Evolutionary conservation across 805 yeast species (phyloP).

Genomic region (Yamadazyma laniorum): DNA sequence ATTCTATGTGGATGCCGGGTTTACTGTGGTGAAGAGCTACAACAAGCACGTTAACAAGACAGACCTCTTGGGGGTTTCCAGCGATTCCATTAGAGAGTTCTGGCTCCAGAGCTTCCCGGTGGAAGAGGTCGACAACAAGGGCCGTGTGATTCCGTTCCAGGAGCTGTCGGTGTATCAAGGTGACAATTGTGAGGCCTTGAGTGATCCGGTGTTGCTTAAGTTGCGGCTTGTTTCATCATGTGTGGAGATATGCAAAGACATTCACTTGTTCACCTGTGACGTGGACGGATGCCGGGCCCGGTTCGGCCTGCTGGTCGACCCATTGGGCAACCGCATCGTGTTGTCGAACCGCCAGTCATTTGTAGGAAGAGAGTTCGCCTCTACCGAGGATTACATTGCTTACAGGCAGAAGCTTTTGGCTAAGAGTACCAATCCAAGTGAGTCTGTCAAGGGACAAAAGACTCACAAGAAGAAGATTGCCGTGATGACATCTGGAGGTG

Average conservation of each 20-base stretch:
- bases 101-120: slow-evolving; percentile 74
- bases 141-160: slow-evolving; percentile 40
- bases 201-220: slow-evolving; percentile 33
- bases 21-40: slow-evolving; percentile 56
- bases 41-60: slow-evolving; percentile 38
- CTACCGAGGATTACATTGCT: slow-evolving; percentile 9
- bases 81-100: slow-evolving; percentile 63
- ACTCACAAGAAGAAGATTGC: slow-evolving; percentile 51
- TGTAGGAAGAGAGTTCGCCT: slow-evolving; percentile 4
- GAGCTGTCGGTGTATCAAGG: slow-evolving; percentile 39
- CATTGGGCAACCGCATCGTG: slow-evolving; percentile 31
- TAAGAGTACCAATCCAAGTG: not conserved
- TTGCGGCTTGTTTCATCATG: slow-evolving; percentile 27
- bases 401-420: slow-evolving; percentile 5
- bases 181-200: slow-evolving; percentile 28
- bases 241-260: slow-evolving; percentile 16
- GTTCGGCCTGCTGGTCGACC: slow-evolving; percentile 27
- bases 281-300: slow-evolving; percentile 21
- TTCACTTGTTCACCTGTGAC: slow-evolving; percentile 33
- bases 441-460: not conserved
- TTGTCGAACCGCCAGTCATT: slow-evolving; percentile 23
- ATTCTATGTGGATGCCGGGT: slow-evolving; percentile 65
- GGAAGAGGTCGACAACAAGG: slow-evolving; percentile 32
- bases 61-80: slow-evolving; percentile 50
- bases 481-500: slow-evolving; percentile 82